Evolutionary conservation across 352 stramenopile genomes (phyloP), one percentile per base, ranked within the genome.

Genomic region (Phytophthora pseudosyringae): DNA sequence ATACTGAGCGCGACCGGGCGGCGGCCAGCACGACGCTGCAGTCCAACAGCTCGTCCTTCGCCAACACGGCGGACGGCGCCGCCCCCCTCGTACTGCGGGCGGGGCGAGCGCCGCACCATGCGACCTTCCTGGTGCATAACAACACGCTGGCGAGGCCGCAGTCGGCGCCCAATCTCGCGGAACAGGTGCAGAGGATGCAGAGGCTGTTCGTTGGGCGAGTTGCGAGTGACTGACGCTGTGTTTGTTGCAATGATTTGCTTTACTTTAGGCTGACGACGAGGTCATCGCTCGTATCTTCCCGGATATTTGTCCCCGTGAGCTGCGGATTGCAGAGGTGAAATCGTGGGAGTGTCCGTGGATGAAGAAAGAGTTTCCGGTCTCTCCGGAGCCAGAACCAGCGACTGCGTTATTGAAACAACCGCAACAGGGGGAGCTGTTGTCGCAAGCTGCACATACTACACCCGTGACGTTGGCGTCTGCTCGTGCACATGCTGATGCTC

Each of bases 291-390:
- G 85, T 16, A 92, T 95, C 15, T 95, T 95, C 44, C 83, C 83
- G 1, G 87, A 95, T 62, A 72, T 95, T 21, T 90, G 90, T 47
- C 85, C 86, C 21, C 77, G 84, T n/a, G 78, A 90, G 31, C 64
- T 95, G 48, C 73, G 87, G n/a, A 81, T 95, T 52, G 86, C 83
- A 25, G 87, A 95, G 63, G 85, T 95, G 0, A 84, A 81, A n/a
- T 89, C 80, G 7, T 95, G 87, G 87, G 38, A 83, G n/a, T 91
- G 81, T 64, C 52, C 55, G 13, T 95, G 85, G 87, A 91, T 93
- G 82, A 45, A 89, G 5, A 57, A 61, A 18, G 41, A 79, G 0
- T 83, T 80, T 40, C 45, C 16, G 4, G 62, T 69, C n/a, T 47
- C 46, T 35, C 15, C 58, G 15, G 49, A 64, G 13, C 11, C 35